Evolutionary conservation across 768 basidiomycete species (phyloP).

Genomic region (Obba rivulosa): DNA sequence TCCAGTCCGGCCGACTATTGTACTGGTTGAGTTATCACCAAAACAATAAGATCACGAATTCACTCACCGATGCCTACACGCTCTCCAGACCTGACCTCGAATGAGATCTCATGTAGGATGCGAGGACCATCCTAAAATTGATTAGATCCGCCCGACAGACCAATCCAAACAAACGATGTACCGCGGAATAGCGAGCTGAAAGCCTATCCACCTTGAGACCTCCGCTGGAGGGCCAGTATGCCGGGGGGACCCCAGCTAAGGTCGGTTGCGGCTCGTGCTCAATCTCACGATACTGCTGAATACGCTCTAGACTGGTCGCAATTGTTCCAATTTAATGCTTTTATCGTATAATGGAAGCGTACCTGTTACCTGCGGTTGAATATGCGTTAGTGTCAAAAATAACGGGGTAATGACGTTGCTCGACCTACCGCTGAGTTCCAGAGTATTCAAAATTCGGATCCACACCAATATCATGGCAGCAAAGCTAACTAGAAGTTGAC

Average conservation of each 20-base stretch:
- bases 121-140: conserved; percentile 41
- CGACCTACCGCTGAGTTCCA: conserved; percentile 39
- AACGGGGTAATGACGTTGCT: background rate
- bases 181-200: conserved; percentile 41
- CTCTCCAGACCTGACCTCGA: conserved; percentile 50
- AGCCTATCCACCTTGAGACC: conserved; percentile 46
- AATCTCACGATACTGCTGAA: conserved; percentile 50
- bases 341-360: no score
- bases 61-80: conserved; percentile 48
- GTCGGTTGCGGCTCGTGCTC: conserved; percentile 47
- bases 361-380: conserved; percentile 26
- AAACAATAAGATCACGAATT: background rate
- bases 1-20: conserved; percentile 53
- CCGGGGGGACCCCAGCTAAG: conserved; percentile 44
- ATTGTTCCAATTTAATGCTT: conserved; percentile 1
- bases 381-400: background rate
- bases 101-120: conserved; percentile 49
- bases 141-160: no score
- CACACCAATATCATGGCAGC: conserved; percentile 49
- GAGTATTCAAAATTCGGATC: conserved; percentile 38
- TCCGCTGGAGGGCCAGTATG: conserved; percentile 60
- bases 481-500: conserved; percentile 38
- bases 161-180: conserved; percentile 10
- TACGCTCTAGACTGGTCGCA: conserved; percentile 37
- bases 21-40: background rate